These are phyloP conservation scores for Exophiala phaeomuriformis DNA, from an alignment of 2,329 filamentous ascomycete species.

Conservation along the genomic window DNA sequence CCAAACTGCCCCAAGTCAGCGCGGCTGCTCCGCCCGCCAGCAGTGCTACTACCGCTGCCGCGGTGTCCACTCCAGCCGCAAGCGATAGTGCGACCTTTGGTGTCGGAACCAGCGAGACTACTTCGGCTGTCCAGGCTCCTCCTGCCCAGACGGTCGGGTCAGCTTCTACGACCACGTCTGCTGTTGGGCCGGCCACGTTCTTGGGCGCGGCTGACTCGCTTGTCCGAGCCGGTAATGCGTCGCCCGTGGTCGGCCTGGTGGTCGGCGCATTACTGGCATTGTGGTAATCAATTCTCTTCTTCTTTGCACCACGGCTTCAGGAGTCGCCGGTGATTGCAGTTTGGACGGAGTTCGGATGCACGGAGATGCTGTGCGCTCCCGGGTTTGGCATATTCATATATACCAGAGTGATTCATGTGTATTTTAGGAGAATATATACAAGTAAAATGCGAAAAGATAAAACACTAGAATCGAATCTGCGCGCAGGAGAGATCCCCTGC, in stretches of 20 bases:
- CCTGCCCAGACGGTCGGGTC: slow-evolving; percentile 4
- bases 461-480: too few species aligned
- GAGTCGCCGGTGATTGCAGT: too few species aligned
- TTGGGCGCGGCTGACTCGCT: slow-evolving; percentile 17
- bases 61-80: slow-evolving; percentile 1
- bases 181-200: slow-evolving; percentile 20
- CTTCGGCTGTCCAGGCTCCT: slow-evolving; percentile 4
- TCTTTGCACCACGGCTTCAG: background rate
- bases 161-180: slow-evolving; percentile 5
- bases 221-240: slow-evolving; percentile 10
- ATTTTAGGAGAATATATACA: too few species aligned
- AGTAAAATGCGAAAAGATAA: too few species aligned
- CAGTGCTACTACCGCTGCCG: background rate
- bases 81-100: slow-evolving; percentile 1
- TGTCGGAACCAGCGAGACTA: background rate
- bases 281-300: slow-evolving; percentile 14
- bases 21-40: slow-evolving; percentile 1
- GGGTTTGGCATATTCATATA: too few species aligned
- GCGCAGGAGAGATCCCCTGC: too few species aligned
- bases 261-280: slow-evolving; percentile 18
- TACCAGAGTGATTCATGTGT: too few species aligned
- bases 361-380: too few species aligned
- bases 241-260: slow-evolving; percentile 13
- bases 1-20: slow-evolving; percentile 13
- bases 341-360: too few species aligned